A percentile compares a stretch with the other conserved stretches of the same genome.
Evolutionary conservation across 306 rosid genomes (phyloP).

Genomic region (Lathyrus tuberosus): DNA sequence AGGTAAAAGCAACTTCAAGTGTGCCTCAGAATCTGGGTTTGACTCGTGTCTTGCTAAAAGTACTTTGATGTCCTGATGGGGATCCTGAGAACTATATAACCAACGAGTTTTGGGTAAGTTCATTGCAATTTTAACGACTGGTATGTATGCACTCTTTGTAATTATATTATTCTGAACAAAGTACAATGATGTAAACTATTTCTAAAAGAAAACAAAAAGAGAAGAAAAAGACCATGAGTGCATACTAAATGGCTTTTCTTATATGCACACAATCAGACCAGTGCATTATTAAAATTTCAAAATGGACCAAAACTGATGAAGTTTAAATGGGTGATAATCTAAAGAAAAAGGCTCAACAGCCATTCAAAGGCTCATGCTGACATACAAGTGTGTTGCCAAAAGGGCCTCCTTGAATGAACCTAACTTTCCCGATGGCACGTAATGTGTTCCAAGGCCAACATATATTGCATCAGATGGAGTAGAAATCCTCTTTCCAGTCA

Average conservation of each 20-base stretch:
- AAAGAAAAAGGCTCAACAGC: conserved; percentile 6
- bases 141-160: conserved; percentile 21
- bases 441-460: conserved; percentile 92
- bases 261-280: background rate
- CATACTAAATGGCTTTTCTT: conserved; percentile 25
- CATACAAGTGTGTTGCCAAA: conserved; percentile 79
- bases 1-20: conserved; percentile 71
- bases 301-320: conserved; percentile 16
- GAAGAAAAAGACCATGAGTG: conserved; percentile 4
- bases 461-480: conserved; percentile 89
- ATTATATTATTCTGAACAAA: conserved; percentile 4
- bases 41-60: conserved; percentile 69
- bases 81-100: conserved; percentile 76
- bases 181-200: conserved; percentile 22
- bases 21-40: conserved; percentile 77
- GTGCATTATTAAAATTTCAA: conserved; percentile 15
- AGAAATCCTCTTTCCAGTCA: conserved; percentile 90
- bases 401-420: conserved; percentile 83
- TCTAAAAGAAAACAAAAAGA: conserved; percentile 1
- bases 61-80: conserved; percentile 74
- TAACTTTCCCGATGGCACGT: conserved; percentile 83
- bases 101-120: conserved; percentile 39
- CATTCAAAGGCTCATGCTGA: conserved; percentile 32
- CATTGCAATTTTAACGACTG: background rate
- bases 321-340: conserved; percentile 19